These are phyloP conservation scores for Prunus campanulata DNA, from an alignment of 306 rosid species.

Conservation along the genomic window DNA sequence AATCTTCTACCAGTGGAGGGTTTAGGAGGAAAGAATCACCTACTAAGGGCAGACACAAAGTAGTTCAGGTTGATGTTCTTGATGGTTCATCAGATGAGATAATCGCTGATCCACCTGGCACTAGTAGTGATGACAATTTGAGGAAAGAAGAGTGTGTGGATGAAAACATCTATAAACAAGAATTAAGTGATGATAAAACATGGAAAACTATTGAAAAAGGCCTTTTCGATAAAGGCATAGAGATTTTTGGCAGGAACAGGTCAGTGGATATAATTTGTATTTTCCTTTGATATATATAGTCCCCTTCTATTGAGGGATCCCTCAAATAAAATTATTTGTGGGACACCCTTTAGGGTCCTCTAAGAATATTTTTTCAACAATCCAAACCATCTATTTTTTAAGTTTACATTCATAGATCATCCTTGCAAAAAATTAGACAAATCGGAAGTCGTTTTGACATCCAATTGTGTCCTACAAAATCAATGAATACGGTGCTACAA, in stretches of 20 bases:
- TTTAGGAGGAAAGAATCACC: slow-evolving; percentile 45
- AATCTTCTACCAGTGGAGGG: slow-evolving; percentile 34
- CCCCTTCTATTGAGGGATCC: too few species aligned
- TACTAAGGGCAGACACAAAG: slow-evolving; percentile 28
- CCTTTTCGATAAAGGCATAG: slow-evolving; percentile 86
- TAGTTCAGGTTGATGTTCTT: slow-evolving; percentile 50
- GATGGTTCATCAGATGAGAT: slow-evolving; percentile 59
- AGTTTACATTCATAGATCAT: too few species aligned
- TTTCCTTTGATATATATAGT: not conserved
- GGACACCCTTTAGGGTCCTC: too few species aligned
- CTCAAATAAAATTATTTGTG: too few species aligned
- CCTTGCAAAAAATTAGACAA: too few species aligned
- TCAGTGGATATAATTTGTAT: slow-evolving; percentile 33
- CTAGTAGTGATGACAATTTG: slow-evolving; percentile 58
- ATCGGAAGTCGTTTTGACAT: too few species aligned
- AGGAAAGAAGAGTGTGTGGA: slow-evolving; percentile 72
- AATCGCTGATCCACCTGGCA: slow-evolving; percentile 47
- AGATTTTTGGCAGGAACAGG: slow-evolving; percentile 95
- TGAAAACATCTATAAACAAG: slow-evolving; percentile 69
- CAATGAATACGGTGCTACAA: too few species aligned
- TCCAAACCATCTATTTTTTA: too few species aligned
- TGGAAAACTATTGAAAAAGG: slow-evolving; percentile 89
- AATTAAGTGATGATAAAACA: slow-evolving; percentile 52
- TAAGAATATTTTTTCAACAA: too few species aligned
- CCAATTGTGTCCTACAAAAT: too few species aligned